Evolutionary conservation across 495 filamentous ascomycete species (phyloP).

Genomic region (Penicilliopsis zonata): DNA sequence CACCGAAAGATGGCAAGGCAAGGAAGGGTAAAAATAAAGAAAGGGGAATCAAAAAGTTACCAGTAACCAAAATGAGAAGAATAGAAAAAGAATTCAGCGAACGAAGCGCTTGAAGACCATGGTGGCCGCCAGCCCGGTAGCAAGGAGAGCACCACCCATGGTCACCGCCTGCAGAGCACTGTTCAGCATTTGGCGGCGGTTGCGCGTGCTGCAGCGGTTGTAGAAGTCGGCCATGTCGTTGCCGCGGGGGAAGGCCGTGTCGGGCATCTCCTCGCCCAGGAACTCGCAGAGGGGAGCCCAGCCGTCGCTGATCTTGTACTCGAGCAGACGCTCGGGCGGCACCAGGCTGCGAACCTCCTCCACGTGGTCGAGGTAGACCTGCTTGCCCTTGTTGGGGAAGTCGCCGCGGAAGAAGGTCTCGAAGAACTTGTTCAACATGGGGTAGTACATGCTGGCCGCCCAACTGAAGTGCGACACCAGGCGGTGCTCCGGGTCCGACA

Average conservation of each 20-base stretch:
- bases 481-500: conserved; percentile 41
- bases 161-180: conserved; percentile 39
- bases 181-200: conserved; percentile 52
- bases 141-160: conserved; percentile 32
- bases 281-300: conserved; percentile 60
- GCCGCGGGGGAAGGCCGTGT: conserved; percentile 31
- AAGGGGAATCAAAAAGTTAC: too few species aligned
- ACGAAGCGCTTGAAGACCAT: conserved; percentile 32
- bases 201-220: conserved; percentile 43
- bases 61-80: conserved; percentile 1
- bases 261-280: conserved; percentile 46
- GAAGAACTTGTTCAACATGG: conserved; percentile 49
- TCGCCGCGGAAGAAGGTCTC: conserved; percentile 42
- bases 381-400: conserved; percentile 38
- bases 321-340: conserved; percentile 40
- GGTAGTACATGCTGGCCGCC: conserved; percentile 46
- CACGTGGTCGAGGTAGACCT: conserved; percentile 36
- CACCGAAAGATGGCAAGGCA: conserved; percentile 4
- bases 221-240: conserved; percentile 48
- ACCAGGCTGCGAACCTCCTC: conserved; percentile 32
- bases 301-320: conserved; percentile 53
- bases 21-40: conserved; percentile 4
- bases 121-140: conserved; percentile 25
- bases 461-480: conserved; percentile 40
- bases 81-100: conserved; percentile 14